Evolutionary conservation across 768 basidiomycete species (phyloP).

Genomic region (Suillus paluster): DNA sequence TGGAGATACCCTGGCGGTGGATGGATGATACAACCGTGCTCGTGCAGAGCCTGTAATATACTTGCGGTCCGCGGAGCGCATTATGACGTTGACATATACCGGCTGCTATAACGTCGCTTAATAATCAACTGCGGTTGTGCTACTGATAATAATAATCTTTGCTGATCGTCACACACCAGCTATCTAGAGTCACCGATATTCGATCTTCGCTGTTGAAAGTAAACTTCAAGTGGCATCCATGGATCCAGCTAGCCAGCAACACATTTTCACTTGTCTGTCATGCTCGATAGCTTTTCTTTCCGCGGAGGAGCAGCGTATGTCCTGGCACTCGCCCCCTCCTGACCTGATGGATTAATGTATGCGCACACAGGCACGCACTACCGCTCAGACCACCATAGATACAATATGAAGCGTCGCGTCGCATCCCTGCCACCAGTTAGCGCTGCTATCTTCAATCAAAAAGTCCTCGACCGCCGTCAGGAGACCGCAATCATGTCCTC

Average conservation of each 20-base stretch:
- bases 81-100: neutral
- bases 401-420: conserved; percentile 97
- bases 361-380: conserved; percentile 74
- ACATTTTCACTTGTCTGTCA: conserved; percentile 85
- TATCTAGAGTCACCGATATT: neutral
- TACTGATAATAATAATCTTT: neutral
- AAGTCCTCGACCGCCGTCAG: conserved; percentile 77
- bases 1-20: conserved; percentile 52
- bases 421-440: conserved; percentile 88
- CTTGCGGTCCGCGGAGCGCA: neutral
- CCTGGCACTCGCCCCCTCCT: neutral
- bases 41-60: conserved; percentile 27
- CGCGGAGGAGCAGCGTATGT: conserved; percentile 82
- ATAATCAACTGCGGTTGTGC: neutral
- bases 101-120: neutral
- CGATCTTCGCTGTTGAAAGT: neutral
- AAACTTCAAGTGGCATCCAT: neutral
- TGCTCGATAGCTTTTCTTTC: conserved; percentile 87
- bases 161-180: neutral
- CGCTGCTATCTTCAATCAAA: conserved; percentile 79
- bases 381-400: conserved; percentile 92
- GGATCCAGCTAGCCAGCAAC: conserved; percentile 16
- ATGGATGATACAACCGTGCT: conserved; percentile 64
- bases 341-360: conserved; percentile 10
- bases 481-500: conserved; percentile 76